Conservation (phyloP, 768 basidiomycete genomes). For the Suillus plorans region DNA sequence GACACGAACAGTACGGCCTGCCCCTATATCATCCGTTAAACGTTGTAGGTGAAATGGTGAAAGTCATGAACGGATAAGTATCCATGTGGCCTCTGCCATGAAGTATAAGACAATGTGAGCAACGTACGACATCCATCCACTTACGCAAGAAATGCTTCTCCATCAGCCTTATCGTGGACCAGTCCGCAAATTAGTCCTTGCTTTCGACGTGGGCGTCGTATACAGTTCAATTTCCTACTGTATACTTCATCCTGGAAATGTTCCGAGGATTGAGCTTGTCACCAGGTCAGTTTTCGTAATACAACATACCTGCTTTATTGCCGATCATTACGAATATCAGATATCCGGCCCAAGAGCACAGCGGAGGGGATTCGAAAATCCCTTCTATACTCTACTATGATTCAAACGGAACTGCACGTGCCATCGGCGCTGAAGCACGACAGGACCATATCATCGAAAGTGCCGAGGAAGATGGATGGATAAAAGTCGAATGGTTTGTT, state of each 20-base stretch:
- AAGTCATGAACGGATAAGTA: not conserved
- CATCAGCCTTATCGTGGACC: constrained; percentile 40
- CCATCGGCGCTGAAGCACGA: constrained; percentile 46
- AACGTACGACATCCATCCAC: not conserved
- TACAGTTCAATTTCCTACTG: constrained; percentile 40
- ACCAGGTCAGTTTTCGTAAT: constrained; percentile 24
- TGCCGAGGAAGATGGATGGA: constrained; percentile 46
- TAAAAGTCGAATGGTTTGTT: constrained; percentile 44
- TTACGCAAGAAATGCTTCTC: constrained; percentile 26
- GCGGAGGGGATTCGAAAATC: constrained; percentile 46
- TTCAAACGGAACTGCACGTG: constrained; percentile 35
- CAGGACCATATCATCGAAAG: constrained; percentile 37
- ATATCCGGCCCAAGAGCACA: constrained; percentile 43
- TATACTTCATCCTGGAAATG: constrained; percentile 40
- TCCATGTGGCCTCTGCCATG: constrained; percentile 1
- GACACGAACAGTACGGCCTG: not conserved
- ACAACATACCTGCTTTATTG: not conserved
- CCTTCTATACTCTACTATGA: constrained; percentile 51
- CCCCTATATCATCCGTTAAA: not conserved
- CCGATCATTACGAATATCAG: constrained; percentile 17
- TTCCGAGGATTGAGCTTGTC: constrained; percentile 34
- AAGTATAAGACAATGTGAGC: not conserved
- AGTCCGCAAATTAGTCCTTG: constrained; percentile 35
- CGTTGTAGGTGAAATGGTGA: constrained; percentile 3
- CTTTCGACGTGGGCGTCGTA: constrained; percentile 42